These are phyloP conservation scores for Apiospora arundinis DNA, from an alignment of 2,329 filamentous ascomycete genomes.

Conservation along the genomic window DNA sequence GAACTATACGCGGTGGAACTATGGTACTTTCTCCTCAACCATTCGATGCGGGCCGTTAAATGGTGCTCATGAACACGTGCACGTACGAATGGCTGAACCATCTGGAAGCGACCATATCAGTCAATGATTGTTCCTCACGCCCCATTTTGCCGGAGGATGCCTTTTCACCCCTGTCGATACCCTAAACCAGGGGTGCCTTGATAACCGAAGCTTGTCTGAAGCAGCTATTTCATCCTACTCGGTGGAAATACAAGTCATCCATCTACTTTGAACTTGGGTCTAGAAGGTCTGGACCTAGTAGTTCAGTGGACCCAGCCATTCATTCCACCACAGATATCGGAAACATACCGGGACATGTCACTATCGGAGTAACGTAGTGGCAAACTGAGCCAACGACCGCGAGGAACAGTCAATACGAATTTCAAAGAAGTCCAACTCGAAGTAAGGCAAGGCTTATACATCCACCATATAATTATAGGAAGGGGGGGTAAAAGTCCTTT, in stretches of 20 bases:
- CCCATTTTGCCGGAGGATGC: not conserved
- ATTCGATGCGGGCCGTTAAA: not conserved
- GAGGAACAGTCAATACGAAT: too few species aligned
- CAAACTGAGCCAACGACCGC: too few species aligned
- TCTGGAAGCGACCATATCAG: not conserved
- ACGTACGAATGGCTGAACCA: not conserved
- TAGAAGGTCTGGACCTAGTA: too few species aligned
- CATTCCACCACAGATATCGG: too few species aligned
- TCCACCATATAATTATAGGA: too few species aligned
- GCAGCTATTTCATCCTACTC: too few species aligned
- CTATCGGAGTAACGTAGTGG: too few species aligned
- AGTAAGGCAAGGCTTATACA: too few species aligned
- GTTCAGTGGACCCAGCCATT: too few species aligned
- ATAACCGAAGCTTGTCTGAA: not conserved
- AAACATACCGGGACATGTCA: too few species aligned
- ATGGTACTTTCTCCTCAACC: conserved; percentile 2
- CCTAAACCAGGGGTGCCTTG: not conserved
- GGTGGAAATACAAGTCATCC: not conserved
- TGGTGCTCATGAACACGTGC: not conserved
- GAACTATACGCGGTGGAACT: not conserved
- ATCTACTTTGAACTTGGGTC: not conserved
- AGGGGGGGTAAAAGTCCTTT: too few species aligned
- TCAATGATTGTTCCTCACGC: not conserved
- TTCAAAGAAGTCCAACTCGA: too few species aligned
- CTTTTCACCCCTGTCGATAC: not conserved